A percentile compares a stretch with the other conserved stretches of the same genome.
Conservation (phyloP, 352 stramenopile genomes). For the Pythium apleroticum region DNA sequence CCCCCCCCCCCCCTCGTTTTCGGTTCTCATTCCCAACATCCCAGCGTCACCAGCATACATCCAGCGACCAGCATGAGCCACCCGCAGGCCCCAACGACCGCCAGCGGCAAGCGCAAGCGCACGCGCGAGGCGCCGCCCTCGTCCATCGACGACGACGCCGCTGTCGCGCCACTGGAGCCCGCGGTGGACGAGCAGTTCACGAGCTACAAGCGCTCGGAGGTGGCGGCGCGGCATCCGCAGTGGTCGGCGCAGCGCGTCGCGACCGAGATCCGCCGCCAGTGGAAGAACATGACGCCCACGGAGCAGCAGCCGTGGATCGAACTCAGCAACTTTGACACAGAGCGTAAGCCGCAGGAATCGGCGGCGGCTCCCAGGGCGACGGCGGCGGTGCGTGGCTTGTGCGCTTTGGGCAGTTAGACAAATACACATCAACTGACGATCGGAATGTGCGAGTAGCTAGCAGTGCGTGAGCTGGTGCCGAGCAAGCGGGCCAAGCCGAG, state of each 20-base stretch:
- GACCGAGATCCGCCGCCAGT: slow-evolving; percentile 49
- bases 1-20: background rate
- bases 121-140: background rate
- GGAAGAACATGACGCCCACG: slow-evolving; percentile 41
- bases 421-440: background rate
- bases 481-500: slow-evolving; percentile 38
- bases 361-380: background rate
- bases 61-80: background rate
- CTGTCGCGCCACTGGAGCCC: slow-evolving; percentile 28
- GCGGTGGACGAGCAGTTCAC: slow-evolving; percentile 57
- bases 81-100: background rate
- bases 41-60: background rate
- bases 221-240: slow-evolving; percentile 33
- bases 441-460: background rate
- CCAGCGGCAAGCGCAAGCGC: slow-evolving; percentile 2
- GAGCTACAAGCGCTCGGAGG: slow-evolving; percentile 31
- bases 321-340: slow-evolving; percentile 60
- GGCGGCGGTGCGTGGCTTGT: no score
- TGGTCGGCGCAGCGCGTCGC: slow-evolving; percentile 53
- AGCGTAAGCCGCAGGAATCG: slow-evolving; percentile 42
- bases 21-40: background rate
- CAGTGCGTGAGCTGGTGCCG: slow-evolving; percentile 11
- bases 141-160: slow-evolving; percentile 4
- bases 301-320: slow-evolving; percentile 54
- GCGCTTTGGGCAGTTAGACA: no score